Evolutionary conservation across 2,329 filamentous ascomycete species (phyloP), one percentile per base, ranked within the genome.

Genomic region (Diaporthe amygdali): DNA sequence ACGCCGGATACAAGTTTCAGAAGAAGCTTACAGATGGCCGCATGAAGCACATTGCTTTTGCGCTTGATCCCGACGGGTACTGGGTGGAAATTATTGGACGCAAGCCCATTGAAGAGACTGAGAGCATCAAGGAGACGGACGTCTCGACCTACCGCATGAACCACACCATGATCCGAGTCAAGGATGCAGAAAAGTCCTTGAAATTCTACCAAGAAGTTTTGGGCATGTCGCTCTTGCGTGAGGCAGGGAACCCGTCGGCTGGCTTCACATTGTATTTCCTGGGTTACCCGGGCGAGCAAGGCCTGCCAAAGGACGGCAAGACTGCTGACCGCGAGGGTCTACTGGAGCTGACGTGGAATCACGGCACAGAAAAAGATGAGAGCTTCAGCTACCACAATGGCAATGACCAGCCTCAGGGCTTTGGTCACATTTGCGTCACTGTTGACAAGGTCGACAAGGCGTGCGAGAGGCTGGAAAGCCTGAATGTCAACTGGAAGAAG

Each of bases 151-250:
- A 98, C 81, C 91, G 93, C 76, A 91, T 92, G 88, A 95, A 96
- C 84, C 94, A 96, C 84, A 95, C 93, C 70, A 98, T 98, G 96
- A 90, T 99, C 76, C 93, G 96, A 37, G 92, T 98, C 83, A 98
- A 98, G 84, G 91, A 94, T 76, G 85, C 87, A 30, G 88, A 94
- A 79, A 91, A 90, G 81, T 93, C 91, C 17, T 85, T 95, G 78
- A 90, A 91, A 78, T 96, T 94, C 81, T 96, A 96, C 83, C 89
- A 96, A 81, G 94, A 98, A 8, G 88, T 94, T 34, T 87, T 98
- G 82, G 96, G 96, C 72, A 98, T 98, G 96, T 89, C 88, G 30
- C 87, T 97, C 44, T 84, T 96, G 77, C 90, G 93, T 72, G 95
- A 91, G 3, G 83, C 82, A 14, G 94, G 97, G 83, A 92, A 90